Evolutionary conservation across 352 stramenopile species (phyloP).

Genomic region (Pythium monospermum): DNA sequence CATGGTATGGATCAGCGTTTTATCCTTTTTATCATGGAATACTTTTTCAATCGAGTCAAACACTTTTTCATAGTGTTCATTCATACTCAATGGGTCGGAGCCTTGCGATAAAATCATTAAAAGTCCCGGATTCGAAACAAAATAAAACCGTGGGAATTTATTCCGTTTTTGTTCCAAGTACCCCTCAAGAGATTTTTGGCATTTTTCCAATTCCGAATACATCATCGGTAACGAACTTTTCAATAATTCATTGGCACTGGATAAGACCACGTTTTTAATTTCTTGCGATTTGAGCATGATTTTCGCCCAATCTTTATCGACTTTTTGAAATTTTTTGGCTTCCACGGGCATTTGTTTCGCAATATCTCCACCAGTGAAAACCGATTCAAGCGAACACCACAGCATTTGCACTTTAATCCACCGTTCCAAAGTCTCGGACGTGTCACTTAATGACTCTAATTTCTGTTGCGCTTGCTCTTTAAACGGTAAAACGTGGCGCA

Average conservation of each 20-base stretch:
- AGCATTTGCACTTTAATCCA: constrained; percentile 99
- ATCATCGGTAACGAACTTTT: constrained; percentile 93
- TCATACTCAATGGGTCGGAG: constrained; percentile 97
- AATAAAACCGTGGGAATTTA: constrained; percentile 99
- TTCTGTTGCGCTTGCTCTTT: constrained; percentile 94
- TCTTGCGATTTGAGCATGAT: constrained; percentile 94
- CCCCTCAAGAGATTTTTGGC: constrained; percentile 96
- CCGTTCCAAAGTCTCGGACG: constrained; percentile 95
- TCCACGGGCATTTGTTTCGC: constrained; percentile 98
- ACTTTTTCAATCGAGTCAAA: constrained; percentile 99
- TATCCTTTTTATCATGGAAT: constrained; percentile 98
- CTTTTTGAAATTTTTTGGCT: constrained; percentile 97
- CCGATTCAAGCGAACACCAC: constrained; percentile 97
- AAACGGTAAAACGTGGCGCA: constrained; percentile 96
- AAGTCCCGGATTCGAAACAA: constrained; percentile 96
- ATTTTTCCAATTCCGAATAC: constrained; percentile 98
- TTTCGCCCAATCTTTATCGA: constrained; percentile 98
- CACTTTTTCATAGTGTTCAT: constrained; percentile 98
- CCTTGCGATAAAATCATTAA: constrained; percentile 97
- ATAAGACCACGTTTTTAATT: constrained; percentile 91
- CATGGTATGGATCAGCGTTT: constrained; percentile 93
- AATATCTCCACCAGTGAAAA: constrained; percentile 98
- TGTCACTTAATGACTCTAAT: constrained; percentile 93
- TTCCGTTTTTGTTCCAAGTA: constrained; percentile 99
- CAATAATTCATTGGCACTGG: constrained; percentile 95